Evolutionary conservation across 2,329 filamentous ascomycete genomes (phyloP), one percentile per base, ranked within the genome.

Genomic region (Pseudogymnoascus sp.): DNA sequence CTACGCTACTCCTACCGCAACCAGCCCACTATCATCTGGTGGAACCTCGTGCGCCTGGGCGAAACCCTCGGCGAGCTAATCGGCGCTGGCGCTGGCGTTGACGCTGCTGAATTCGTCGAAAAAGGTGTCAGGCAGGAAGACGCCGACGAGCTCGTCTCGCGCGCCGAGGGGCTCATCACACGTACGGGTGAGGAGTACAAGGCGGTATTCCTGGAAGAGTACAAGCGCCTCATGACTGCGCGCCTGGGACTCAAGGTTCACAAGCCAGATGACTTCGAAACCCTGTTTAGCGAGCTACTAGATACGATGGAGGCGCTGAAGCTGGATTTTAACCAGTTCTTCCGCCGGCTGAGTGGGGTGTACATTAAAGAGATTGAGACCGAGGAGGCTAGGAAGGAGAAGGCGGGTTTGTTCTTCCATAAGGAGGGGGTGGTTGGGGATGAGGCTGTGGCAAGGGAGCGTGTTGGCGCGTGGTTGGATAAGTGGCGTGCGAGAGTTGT

Each of bases 11-110:
- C 87, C 68, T 99, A 97, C 79, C 88, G 88, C 68, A 96, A 96
- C 73, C 95, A 99, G 73, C 93, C 95, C 0, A 93, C 88, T 46
- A 90, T 99, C 63, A 95, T 99, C 72, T 99, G 95, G 95, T 99
- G 95, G 95, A 97, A 97, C 71, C 81, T 97, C 0, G 91, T 97
- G 1, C 87, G 95, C 1, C 83, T 99, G 0, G 95, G 92, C 63
- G 95, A 99, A 77, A 85, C 89, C 0, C 74, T 99, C 0, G 95
- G 91, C 18, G 95, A 97, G 75, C 80, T 96, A 1, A 85, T 99
- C 63, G 95, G 93, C 16, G 85, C 88, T 0, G 93, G 90, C 0
- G 76, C 81, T 1, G 78, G 80, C 38, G 87, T 93, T 34, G 93
- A 99, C 70, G 83, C 88, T 9, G 75, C 84, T 1, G 78, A 78